These are phyloP conservation scores for Lithospermum erythrorhizon DNA, from an alignment of 257 asterid genomes.

Conservation along the genomic window DNA sequence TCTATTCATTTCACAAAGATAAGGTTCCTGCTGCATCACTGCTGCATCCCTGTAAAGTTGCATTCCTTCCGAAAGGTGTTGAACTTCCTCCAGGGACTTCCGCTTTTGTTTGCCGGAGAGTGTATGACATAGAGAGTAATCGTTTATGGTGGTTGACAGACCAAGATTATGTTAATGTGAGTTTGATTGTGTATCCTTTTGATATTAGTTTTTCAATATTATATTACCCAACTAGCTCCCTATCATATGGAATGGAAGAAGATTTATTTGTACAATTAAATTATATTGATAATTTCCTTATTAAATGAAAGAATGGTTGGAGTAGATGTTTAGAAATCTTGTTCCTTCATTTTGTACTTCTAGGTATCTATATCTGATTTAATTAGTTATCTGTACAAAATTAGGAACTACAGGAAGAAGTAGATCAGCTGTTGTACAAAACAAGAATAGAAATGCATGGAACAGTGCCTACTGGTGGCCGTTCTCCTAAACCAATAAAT, in stretches of 20 bases:
- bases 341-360: slow-evolving; percentile 6
- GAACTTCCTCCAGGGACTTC: slow-evolving; percentile 68
- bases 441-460: slow-evolving; percentile 64
- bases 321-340: neutral
- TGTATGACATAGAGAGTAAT: slow-evolving; percentile 41
- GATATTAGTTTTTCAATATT: neutral
- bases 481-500: slow-evolving; percentile 65
- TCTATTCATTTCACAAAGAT: slow-evolving; percentile 80
- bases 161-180: slow-evolving; percentile 65
- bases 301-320: too few relatives aligned
- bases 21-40: slow-evolving; percentile 74
- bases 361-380: neutral
- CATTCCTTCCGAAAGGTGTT: slow-evolving; percentile 83
- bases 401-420: slow-evolving; percentile 78
- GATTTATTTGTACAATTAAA: too few relatives aligned
- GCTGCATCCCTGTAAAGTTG: slow-evolving; percentile 94
- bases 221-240: neutral
- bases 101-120: slow-evolving; percentile 77
- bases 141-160: slow-evolving; percentile 81
- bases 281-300: neutral
- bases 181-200: slow-evolving; percentile 18
- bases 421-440: slow-evolving; percentile 51
- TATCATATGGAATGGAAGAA: too few relatives aligned
- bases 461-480: slow-evolving; percentile 54
- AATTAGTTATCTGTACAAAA: slow-evolving; percentile 6